These are phyloP conservation scores for Chaetomium olivaceum DNA, from an alignment of 2,329 filamentous ascomycete genomes.

Conservation along the genomic window DNA sequence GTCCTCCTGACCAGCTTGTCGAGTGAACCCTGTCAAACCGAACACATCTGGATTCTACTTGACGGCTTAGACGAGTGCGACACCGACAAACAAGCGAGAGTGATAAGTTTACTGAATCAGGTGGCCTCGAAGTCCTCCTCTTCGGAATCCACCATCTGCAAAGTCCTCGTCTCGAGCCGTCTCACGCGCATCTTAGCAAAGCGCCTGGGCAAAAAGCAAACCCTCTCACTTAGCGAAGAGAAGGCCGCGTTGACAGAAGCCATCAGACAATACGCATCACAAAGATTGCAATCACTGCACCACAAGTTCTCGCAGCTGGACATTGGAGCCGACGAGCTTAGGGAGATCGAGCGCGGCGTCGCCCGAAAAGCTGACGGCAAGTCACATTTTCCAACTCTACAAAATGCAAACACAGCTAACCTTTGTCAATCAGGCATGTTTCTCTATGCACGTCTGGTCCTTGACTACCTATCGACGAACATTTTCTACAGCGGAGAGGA, in stretches of 20 bases:
- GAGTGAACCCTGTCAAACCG: constrained; percentile 1
- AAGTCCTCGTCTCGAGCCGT: constrained; percentile 6
- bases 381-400: not conserved
- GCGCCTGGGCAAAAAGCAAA: not conserved
- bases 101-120: not conserved
- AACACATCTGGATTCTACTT: not conserved
- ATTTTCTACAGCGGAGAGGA: constrained; percentile 4
- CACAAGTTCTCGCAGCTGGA: constrained; percentile 4
- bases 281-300: constrained; percentile 1
- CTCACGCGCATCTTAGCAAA: not conserved
- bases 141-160: constrained; percentile 2
- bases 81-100: not conserved
- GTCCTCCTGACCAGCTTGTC: not conserved
- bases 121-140: constrained; percentile 2
- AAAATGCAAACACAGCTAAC: not conserved
- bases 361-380: constrained; percentile 2
- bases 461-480: constrained; percentile 1
- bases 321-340: not conserved
- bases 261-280: constrained; percentile 1
- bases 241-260: not conserved
- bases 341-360: not conserved
- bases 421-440: not conserved
- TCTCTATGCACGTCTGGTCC: constrained; percentile 2
- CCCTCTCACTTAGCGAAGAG: not conserved
- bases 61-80: constrained; percentile 7